A percentile compares a stretch with the other conserved stretches of the same genome.
Evolutionary conservation across 768 basidiomycete species (phyloP).

Genomic region (Leccinellum albellum): DNA sequence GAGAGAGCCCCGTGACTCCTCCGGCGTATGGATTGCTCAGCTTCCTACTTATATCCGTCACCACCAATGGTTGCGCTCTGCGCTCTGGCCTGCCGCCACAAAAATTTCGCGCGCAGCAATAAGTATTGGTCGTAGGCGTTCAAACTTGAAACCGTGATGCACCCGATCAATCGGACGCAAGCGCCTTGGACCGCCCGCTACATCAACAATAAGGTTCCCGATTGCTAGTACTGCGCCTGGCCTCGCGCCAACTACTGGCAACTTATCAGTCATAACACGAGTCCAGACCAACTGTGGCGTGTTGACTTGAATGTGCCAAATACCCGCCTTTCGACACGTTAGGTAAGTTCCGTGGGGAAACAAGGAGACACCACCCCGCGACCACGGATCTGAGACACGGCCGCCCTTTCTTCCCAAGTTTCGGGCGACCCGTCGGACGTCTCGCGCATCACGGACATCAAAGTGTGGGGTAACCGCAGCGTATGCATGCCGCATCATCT

Average conservation of each 20-base stretch:
- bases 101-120: background rate
- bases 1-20: constrained; percentile 9
- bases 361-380: background rate
- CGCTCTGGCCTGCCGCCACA: background rate
- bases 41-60: background rate
- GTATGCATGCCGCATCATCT: background rate
- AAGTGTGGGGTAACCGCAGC: constrained; percentile 19
- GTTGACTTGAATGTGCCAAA: constrained; percentile 5
- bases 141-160: constrained; percentile 2
- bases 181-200: background rate
- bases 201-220: background rate
- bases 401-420: constrained; percentile 8
- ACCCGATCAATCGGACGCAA: background rate
- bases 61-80: background rate
- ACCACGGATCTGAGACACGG: constrained; percentile 17
- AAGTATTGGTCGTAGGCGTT: background rate
- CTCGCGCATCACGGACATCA: background rate
- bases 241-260: background rate
- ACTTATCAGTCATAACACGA: background rate
- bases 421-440: background rate
- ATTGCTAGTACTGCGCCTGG: background rate
- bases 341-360: constrained; percentile 7
- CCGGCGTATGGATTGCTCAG: background rate
- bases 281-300: constrained; percentile 1
- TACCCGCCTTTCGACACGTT: background rate